Base-by-base conservation (phyloP, 73 alveolate genomes). In the Chromera velia region DNA sequence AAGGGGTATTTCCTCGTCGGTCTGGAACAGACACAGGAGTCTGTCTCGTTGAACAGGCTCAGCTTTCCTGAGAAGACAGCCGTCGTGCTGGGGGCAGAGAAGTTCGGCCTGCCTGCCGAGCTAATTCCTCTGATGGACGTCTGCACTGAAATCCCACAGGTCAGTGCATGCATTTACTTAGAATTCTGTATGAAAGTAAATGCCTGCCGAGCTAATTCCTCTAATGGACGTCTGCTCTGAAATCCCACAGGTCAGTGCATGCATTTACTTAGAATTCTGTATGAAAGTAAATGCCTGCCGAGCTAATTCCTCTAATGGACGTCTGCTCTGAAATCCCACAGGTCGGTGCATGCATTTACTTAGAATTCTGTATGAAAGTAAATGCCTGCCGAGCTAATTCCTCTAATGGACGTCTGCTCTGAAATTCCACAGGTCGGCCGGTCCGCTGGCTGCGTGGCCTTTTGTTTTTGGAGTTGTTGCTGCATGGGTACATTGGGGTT, bases 361-460 rank as follows among this genome's bases (percentile, higher is more conserved):
- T 70, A 83, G 85, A n/a, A n/a, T n/a, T n/a, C n/a, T n/a, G n/a
- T n/a, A n/a, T n/a, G n/a, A n/a, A n/a, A n/a, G n/a, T n/a, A n/a
- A n/a, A n/a, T n/a, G n/a, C n/a, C n/a, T n/a, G n/a, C n/a, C n/a
- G n/a, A n/a, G n/a, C n/a, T n/a, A 70, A 74, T 87, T 70, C 74
- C 81, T 63, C 79, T 91, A 34, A 70, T 91, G 45, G 95, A 91
- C 84, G 73, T 87, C 77, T 91, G 97, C 80, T 81, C 89, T 13
- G 93, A 89, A 49, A 91, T 91, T 65, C 94, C 94, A 48, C 91
- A n/a, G n/a, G n/a, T n/a, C n/a, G n/a, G n/a, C n/a, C n/a, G n/a
- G n/a, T n/a, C n/a, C n/a, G n/a, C n/a, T n/a, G n/a, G n/a, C n/a
- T n/a, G n/a, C n/a, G n/a, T n/a, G n/a, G n/a, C n/a, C n/a, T n/a